A percentile compares a stretch with the other conserved stretches of the same genome.
Evolutionary conservation across 257 asterid genomes (phyloP).

Genomic region (Solanum peruvianum): DNA sequence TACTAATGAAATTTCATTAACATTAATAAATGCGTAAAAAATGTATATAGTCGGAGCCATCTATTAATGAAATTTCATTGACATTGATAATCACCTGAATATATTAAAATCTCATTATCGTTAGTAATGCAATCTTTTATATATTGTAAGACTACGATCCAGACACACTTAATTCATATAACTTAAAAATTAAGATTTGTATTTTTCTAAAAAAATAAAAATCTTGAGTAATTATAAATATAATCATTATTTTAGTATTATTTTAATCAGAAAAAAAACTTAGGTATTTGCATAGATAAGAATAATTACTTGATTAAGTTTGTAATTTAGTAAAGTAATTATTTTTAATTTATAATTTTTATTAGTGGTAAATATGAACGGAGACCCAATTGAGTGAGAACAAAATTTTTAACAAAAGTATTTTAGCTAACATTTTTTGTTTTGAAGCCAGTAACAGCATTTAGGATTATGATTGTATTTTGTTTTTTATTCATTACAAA

Average conservation of each 20-base stretch:
- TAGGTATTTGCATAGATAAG: neutral
- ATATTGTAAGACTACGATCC: neutral
- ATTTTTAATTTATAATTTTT: neutral
- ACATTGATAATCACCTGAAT: too few species aligned
- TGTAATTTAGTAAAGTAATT: neutral
- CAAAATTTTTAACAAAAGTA: neutral
- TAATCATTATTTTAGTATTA: neutral
- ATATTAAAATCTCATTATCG: neutral
- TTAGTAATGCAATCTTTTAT: neutral
- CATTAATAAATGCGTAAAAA: too few species aligned
- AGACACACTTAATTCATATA: neutral
- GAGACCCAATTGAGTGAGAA: neutral
- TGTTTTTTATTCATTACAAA: neutral
- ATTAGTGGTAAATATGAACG: neutral
- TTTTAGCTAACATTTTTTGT: conserved; percentile 15
- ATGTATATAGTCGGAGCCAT: too few species aligned
- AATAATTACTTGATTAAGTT: neutral
- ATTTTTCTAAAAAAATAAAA: neutral
- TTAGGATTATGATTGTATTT: conserved; percentile 27
- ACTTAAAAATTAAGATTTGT: neutral
- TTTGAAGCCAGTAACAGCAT: conserved; percentile 43
- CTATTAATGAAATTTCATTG: neutral
- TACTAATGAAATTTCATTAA: neutral
- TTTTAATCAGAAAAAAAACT: neutral
- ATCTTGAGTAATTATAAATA: neutral